Evolutionary conservation across 2,329 filamentous ascomycete species (phyloP).

Genomic region (Aspergillus versicolor): DNA sequence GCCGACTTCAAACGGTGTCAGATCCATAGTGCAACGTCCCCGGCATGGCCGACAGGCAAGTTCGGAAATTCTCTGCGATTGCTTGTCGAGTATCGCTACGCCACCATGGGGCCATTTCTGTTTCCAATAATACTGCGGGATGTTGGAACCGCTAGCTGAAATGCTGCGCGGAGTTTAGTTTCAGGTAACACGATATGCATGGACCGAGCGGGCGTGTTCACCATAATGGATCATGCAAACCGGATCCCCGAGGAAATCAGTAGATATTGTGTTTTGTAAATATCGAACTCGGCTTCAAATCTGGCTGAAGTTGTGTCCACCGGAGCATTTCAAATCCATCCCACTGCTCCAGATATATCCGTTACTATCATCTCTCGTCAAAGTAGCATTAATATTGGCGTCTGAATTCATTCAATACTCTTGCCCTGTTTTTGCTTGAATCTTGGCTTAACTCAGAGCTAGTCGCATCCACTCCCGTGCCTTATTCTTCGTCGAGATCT

Average conservation of each 20-base stretch:
- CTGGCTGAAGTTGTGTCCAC: not conserved
- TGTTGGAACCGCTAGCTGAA: not conserved
- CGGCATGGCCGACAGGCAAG: not conserved
- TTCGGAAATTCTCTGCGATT: not conserved
- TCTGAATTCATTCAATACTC: no score
- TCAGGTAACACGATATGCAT: not conserved
- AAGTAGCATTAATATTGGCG: no score
- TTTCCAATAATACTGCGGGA: not conserved
- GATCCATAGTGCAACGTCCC: not conserved
- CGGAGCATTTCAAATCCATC: not conserved
- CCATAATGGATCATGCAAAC: not conserved
- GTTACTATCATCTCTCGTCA: no score
- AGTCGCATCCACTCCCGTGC: not conserved
- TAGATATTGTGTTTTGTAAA: not conserved
- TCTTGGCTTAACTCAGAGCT: no score
- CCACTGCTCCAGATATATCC: not conserved
- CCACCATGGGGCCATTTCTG: not conserved
- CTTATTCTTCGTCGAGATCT: conserved; percentile 39
- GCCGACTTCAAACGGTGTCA: not conserved
- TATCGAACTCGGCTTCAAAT: not conserved
- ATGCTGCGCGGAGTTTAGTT: not conserved
- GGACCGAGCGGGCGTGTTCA: not conserved
- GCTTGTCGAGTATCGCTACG: not conserved
- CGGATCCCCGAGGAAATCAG: not conserved
- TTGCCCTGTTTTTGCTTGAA: no score